These are phyloP conservation scores for Cercospora sesami DNA, from an alignment of 2,329 filamentous ascomycete genomes.

Conservation along the genomic window DNA sequence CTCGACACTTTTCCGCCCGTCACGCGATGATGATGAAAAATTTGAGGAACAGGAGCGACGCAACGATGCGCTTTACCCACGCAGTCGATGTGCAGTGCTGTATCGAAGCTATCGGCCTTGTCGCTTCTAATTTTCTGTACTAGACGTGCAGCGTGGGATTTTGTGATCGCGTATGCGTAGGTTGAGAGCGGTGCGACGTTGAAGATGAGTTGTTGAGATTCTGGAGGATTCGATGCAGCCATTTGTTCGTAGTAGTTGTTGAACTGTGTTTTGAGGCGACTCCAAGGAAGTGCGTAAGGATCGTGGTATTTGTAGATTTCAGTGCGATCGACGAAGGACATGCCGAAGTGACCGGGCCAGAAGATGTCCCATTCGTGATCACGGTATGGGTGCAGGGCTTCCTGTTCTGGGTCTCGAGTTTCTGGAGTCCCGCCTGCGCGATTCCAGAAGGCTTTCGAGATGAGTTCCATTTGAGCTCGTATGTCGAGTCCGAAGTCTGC, in stretches of 20 bases:
- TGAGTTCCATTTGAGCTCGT: slow-evolving; percentile 37
- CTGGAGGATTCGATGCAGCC: not conserved
- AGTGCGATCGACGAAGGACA: slow-evolving; percentile 4
- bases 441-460: slow-evolving; percentile 34
- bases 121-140: slow-evolving; percentile 7
- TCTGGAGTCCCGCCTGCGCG: not conserved
- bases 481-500: slow-evolving; percentile 46
- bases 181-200: slow-evolving; percentile 18
- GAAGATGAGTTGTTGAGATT: slow-evolving; percentile 16
- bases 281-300: slow-evolving; percentile 15
- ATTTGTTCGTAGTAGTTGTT: slow-evolving; percentile 23
- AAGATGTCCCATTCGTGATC: slow-evolving; percentile 34
- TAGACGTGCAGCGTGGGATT: slow-evolving; percentile 7
- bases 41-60: slow-evolving; percentile 19
- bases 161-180: slow-evolving; percentile 18
- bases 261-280: slow-evolving; percentile 11
- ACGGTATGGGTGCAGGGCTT: slow-evolving; percentile 15
- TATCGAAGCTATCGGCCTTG: slow-evolving; percentile 15
- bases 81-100: slow-evolving; percentile 20
- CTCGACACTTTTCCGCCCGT: slow-evolving; percentile 6
- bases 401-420: not conserved
- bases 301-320: slow-evolving; percentile 14
- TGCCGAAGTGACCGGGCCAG: slow-evolving; percentile 39
- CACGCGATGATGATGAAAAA: slow-evolving; percentile 24
- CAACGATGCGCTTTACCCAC: slow-evolving; percentile 16